Evolutionary conservation across 2,329 filamentous ascomycete genomes (phyloP).

Genomic region (Didymella keratinophila): DNA sequence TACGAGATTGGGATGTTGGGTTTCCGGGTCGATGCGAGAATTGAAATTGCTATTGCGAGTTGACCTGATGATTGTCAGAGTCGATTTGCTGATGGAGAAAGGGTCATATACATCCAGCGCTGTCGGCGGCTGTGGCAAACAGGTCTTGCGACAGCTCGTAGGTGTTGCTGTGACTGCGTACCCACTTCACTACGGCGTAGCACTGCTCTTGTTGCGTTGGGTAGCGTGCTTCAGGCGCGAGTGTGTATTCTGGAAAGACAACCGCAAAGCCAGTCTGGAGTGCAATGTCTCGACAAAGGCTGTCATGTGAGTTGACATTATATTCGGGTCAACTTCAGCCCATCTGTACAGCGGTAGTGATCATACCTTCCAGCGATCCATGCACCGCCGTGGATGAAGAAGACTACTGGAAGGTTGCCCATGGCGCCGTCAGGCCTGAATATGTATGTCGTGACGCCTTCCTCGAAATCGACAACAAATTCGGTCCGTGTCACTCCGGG

Average conservation of each 20-base stretch:
- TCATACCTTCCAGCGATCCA: background rate
- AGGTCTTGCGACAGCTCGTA: no score
- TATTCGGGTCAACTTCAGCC: background rate
- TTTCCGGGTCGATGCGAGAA: background rate
- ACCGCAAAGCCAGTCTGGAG: background rate
- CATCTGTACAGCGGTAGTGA: background rate
- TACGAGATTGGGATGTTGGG: background rate
- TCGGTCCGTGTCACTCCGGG: background rate
- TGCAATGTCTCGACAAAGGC: background rate
- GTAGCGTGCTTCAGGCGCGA: conserved; percentile 4
- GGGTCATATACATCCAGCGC: background rate
- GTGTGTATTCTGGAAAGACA: conserved; percentile 2
- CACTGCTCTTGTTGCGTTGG: conserved; percentile 6
- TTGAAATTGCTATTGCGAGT: background rate
- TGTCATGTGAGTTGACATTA: background rate
- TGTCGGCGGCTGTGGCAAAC: background rate
- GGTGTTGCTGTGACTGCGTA: background rate
- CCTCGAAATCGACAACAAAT: background rate
- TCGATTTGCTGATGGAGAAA: background rate
- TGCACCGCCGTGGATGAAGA: background rate
- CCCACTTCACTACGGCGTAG: conserved; percentile 2
- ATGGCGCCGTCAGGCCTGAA: background rate
- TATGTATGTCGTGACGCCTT: background rate
- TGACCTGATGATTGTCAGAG: background rate
- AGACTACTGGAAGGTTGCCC: background rate